phyloP scores from a whole-genome alignment of 805 yeast species.

The Wickerhamomyces ciferrii region DNA sequence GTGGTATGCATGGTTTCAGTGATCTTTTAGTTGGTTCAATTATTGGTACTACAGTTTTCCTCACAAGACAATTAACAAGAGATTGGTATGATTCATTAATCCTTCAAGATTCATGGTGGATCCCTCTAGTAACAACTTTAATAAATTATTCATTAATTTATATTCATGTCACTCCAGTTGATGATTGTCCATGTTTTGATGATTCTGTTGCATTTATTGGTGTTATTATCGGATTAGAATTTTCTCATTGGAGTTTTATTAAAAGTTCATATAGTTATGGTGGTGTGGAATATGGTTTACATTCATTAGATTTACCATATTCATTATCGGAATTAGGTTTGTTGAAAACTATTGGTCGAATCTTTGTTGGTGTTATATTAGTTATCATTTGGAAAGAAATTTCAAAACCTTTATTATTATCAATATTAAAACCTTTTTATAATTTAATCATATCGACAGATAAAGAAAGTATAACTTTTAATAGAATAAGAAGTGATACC shows the following conservation, averaged over 20 bases:
- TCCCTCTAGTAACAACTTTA: slow-evolving; percentile 31
- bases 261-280: slow-evolving; percentile 8
- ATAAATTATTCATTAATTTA: slow-evolving; percentile 49
- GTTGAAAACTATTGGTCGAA: slow-evolving; percentile 36
- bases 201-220: slow-evolving; percentile 93
- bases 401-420: slow-evolving; percentile 62
- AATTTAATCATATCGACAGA: slow-evolving; percentile 13
- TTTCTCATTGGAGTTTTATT: slow-evolving; percentile 26
- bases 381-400: slow-evolving; percentile 72
- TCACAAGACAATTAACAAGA: slow-evolving; percentile 38
- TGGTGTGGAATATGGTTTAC: slow-evolving; percentile 10
- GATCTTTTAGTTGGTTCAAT: slow-evolving; percentile 66
- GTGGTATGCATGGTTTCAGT: slow-evolving; percentile 95
- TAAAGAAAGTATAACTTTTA: slow-evolving; percentile 10
- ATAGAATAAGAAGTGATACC: slow-evolving; percentile 20
- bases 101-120: slow-evolving; percentile 21
- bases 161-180: slow-evolving; percentile 78
- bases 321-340: slow-evolving; percentile 37
- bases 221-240: slow-evolving; percentile 73
- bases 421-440: slow-evolving; percentile 55
- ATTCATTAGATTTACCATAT: slow-evolving; percentile 35
- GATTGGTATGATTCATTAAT: slow-evolving; percentile 41
- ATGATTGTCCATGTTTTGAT: slow-evolving; percentile 94
- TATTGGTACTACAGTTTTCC: slow-evolving; percentile 52
- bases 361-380: slow-evolving; percentile 53